A percentile compares a stretch with the other conserved stretches of the same genome.
phyloP scores from a whole-genome alignment of 768 basidiomycete species.

The Leccinum olivaceopallidum region DNA sequence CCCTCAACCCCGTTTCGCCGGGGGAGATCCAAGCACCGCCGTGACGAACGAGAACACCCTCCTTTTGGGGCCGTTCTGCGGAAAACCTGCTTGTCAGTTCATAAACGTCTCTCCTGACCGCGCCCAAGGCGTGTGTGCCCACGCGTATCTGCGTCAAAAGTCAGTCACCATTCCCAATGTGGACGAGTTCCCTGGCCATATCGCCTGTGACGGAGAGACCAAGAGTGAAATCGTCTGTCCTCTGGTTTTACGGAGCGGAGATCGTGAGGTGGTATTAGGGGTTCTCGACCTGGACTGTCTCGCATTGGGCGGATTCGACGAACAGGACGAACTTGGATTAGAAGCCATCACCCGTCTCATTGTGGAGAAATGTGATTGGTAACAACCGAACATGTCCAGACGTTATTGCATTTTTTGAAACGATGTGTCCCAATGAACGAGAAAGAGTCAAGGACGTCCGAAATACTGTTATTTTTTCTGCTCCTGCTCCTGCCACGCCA shows the following conservation, averaged over 20 bases:
- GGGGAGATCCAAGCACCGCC: conserved; percentile 13
- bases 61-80: conserved; percentile 83
- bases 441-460: background rate
- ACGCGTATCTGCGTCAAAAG: conserved; percentile 57
- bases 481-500: conserved; percentile 46
- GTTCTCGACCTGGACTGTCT: conserved; percentile 89
- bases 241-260: conserved; percentile 43
- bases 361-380: conserved; percentile 68
- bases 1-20: conserved; percentile 42
- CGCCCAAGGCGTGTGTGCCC: conserved; percentile 82
- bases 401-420: conserved; percentile 4
- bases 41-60: conserved; percentile 32
- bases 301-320: conserved; percentile 65
- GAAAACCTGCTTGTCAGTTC: conserved; percentile 88
- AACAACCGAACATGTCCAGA: conserved; percentile 21
- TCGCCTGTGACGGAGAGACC: conserved; percentile 90
- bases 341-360: conserved; percentile 70
- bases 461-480: conserved; percentile 2
- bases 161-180: conserved; percentile 79
- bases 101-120: conserved; percentile 60
- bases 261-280: conserved; percentile 43
- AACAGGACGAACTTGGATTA: conserved; percentile 76
- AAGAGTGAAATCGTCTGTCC: conserved; percentile 91
- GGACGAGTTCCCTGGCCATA: conserved; percentile 84
- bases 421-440: background rate